phyloP scores from a whole-genome alignment of 2,329 filamentous ascomycete genomes.

The Fusarium algeriense region DNA sequence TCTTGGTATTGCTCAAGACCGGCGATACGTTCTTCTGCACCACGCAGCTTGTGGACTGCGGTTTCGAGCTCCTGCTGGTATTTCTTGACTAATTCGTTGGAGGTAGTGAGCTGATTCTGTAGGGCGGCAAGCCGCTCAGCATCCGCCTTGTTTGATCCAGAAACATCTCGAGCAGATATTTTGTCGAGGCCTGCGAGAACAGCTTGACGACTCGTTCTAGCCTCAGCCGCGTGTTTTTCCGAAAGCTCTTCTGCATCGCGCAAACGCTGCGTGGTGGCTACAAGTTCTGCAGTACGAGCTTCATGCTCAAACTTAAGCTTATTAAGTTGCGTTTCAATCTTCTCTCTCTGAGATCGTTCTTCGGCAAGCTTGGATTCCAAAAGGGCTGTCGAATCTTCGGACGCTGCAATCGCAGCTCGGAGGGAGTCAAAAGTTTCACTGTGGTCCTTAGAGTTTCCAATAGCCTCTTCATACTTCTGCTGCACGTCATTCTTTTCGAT shows the following conservation, averaged over 20 bases:
- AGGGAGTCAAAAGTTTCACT: conserved; percentile 79
- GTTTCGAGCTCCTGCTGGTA: conserved; percentile 90
- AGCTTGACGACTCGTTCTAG: conserved; percentile 84
- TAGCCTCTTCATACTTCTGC: conserved; percentile 74
- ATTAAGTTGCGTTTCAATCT: conserved; percentile 79
- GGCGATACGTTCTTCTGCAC: conserved; percentile 95
- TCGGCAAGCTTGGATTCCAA: conserved; percentile 87
- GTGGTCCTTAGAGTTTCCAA: conserved; percentile 77
- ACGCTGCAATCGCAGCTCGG: conserved; percentile 81
- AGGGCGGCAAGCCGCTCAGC: conserved; percentile 78
- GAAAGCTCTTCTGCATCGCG: conserved; percentile 89
- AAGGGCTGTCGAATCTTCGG: conserved; percentile 79
- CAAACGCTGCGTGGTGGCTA: conserved; percentile 77
- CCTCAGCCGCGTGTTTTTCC: conserved; percentile 88
- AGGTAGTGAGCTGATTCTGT: conserved; percentile 81
- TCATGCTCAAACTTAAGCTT: conserved; percentile 88
- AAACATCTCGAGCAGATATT: conserved; percentile 68
- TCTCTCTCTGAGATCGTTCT: conserved; percentile 81
- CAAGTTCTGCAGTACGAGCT: conserved; percentile 80
- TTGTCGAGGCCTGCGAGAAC: conserved; percentile 86
- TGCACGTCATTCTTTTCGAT: conserved; percentile 88
- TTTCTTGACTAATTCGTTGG: conserved; percentile 84
- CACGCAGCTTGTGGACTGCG: conserved; percentile 88
- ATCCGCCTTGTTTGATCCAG: conserved; percentile 61
- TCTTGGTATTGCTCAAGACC: conserved; percentile 97